These are phyloP conservation scores for Stachybotrys chlorohalonatus DNA, from an alignment of 2,329 filamentous ascomycete genomes.

Conservation along the genomic window DNA sequence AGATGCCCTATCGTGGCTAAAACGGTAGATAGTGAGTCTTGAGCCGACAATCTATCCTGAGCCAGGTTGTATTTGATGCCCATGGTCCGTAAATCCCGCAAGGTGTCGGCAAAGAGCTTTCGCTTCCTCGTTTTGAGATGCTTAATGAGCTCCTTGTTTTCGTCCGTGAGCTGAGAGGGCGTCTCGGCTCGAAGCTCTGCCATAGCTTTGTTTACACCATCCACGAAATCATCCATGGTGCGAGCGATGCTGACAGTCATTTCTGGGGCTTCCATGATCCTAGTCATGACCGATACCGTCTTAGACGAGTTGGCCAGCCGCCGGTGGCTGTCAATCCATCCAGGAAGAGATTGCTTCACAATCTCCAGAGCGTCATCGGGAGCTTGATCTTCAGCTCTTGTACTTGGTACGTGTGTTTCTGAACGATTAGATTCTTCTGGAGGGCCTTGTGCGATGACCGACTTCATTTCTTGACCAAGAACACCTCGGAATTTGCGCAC, in stretches of 20 bases:
- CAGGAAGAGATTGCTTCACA: constrained; percentile 19
- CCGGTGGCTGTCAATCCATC: constrained; percentile 39
- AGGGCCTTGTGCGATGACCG: constrained; percentile 50
- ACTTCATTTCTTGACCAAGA: constrained; percentile 66
- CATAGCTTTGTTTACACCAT: constrained; percentile 58
- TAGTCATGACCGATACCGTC: constrained; percentile 67
- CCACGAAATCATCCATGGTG: constrained; percentile 59
- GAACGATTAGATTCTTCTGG: constrained; percentile 35
- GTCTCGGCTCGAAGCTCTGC: constrained; percentile 75
- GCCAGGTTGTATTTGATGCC: constrained; percentile 78
- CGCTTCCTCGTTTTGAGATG: constrained; percentile 87
- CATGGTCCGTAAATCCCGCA: constrained; percentile 80
- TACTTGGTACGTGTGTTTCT: constrained; percentile 1
- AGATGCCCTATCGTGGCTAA: constrained; percentile 49
- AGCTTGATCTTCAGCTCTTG: constrained; percentile 1
- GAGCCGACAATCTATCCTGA: constrained; percentile 61
- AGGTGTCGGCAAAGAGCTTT: constrained; percentile 79
- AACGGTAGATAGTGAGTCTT: constrained; percentile 61
- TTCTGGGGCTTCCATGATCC: constrained; percentile 44
- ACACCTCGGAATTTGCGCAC: constrained; percentile 82
- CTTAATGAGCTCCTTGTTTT: constrained; percentile 76
- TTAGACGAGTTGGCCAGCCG: constrained; percentile 62
- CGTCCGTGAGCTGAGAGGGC: constrained; percentile 69
- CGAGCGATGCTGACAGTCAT: constrained; percentile 45
- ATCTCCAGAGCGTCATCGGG: constrained; percentile 5